A percentile compares a stretch with the other conserved stretches of the same genome.
phyloP scores from a whole-genome alignment of 2,329 filamentous ascomycete genomes.

The Neonectria magnoliae region DNA sequence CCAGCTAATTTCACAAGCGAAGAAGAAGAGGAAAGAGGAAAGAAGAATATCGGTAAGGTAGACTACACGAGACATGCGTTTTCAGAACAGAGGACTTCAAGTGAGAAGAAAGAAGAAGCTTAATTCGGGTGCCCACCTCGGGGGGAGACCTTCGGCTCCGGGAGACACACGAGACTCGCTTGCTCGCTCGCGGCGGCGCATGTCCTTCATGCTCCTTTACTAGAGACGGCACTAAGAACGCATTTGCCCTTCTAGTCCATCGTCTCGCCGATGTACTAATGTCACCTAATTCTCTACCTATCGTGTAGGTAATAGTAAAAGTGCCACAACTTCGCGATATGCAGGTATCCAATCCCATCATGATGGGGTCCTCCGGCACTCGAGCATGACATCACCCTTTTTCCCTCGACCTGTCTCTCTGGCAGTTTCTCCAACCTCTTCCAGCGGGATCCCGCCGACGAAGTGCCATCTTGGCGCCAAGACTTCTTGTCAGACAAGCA shows the following conservation, averaged over 20 bases:
- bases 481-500: slow-evolving; percentile 12
- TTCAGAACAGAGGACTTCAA: background rate
- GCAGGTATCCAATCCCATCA: background rate
- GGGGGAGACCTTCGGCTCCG: slow-evolving; percentile 16
- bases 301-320: background rate
- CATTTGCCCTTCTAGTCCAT: background rate
- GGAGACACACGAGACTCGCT: slow-evolving; percentile 3
- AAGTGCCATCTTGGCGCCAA: slow-evolving; percentile 30
- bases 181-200: background rate
- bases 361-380: background rate
- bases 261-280: background rate
- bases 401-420: background rate
- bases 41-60: background rate
- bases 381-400: slow-evolving; percentile 26
- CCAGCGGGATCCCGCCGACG: slow-evolving; percentile 10
- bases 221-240: background rate
- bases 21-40: background rate
- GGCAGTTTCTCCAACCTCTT: background rate
- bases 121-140: slow-evolving; percentile 8
- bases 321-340: background rate
- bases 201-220: background rate
- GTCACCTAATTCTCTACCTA: background rate
- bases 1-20: background rate
- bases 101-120: slow-evolving; percentile 10
- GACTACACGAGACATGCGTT: background rate